Evolutionary conservation across 805 yeast genomes (phyloP), one percentile per base, ranked within the genome.

Genomic region (Metschnikowia anglica): DNA sequence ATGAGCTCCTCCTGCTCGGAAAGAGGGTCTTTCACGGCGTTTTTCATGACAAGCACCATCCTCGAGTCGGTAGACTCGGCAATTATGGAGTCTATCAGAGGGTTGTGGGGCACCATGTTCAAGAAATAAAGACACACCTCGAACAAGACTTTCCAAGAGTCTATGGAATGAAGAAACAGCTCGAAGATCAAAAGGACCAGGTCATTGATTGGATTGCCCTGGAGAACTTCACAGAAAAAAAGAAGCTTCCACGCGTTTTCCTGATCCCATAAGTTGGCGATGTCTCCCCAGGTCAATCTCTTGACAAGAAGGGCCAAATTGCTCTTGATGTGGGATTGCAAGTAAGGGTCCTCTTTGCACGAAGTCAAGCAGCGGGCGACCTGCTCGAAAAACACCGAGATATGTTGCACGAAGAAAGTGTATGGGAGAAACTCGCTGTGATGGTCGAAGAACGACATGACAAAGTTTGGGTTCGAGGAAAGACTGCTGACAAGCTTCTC

Each of bases 231-330:
- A 28, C 46, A 34, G 34, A 41, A 41, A 17, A 47, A 47, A 8
- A 30, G 31, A 13, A 47, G 42, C 23, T 47, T 47, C 51, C 51
- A 47, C 8, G 47, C 32, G 16, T 34, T 31, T n/a, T 39, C 45
- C 8, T 18, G 28, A 10, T 40, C 41, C 47, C 41, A 30, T 7
- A 35, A 27, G 5, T 19, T 23, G 17, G 37, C 34, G 3, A 19
- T 16, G 8, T 42, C 45, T 17, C 47, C 43, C 47, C 47, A 43
- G 11, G 39, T 30, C 13, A 43, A 38, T 19, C 26, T 38, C 11
- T 20, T 34, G 15, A 30, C 37, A 12, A 43, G 40, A 2, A 18
- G 9, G 7, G 40, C 31, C 37, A 38, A 34, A n/a, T 23, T 12
- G 2, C 39, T 32, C 20, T 27, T 25, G 23, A 43, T 35, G 11